Percentiles rank a stretch among this genome's conserved stretches.
Conservation (phyloP, 2,329 filamentous ascomycete genomes). For the Cryphonectria carpinicola region DNA sequence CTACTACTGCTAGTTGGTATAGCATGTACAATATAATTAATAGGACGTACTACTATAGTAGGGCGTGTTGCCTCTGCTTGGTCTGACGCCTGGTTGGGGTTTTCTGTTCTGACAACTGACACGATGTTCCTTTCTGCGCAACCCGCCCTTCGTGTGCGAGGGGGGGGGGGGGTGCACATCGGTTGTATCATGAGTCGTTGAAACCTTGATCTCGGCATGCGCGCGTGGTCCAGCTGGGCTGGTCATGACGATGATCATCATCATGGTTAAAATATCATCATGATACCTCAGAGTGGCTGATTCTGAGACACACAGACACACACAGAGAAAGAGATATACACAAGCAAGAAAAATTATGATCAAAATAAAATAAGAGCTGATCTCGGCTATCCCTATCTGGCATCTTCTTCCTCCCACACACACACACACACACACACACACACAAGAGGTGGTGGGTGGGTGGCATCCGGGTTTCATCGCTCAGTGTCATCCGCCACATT, state of each 20-base stretch:
- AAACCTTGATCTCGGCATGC: slow-evolving; percentile 4
- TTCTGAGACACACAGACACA: slow-evolving; percentile 11
- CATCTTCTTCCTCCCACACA: not conserved
- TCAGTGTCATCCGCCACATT: slow-evolving; percentile 11
- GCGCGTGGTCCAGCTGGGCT: slow-evolving; percentile 1
- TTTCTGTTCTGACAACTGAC: not conserved
- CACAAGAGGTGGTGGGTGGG: slow-evolving; percentile 2
- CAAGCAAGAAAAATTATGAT: not conserved
- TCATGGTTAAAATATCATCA: not conserved
- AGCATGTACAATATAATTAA: not conserved
- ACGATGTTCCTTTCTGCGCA: not conserved
- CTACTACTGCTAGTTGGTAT: not conserved
- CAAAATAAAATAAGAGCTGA: no score
- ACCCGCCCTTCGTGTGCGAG: not conserved
- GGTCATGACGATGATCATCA: not conserved
- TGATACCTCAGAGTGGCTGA: slow-evolving; percentile 12
- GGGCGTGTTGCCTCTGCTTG: not conserved
- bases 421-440: not conserved
- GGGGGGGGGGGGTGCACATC: not conserved
- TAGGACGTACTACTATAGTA: not conserved
- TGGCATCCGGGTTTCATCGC: slow-evolving; percentile 8
- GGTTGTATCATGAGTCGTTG: not conserved
- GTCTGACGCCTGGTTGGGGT: not conserved
- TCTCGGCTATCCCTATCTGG: not conserved
- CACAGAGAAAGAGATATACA: not conserved